These are phyloP conservation scores for Penicillium polonicum DNA, from an alignment of 2,329 filamentous ascomycete genomes.

Conservation along the genomic window DNA sequence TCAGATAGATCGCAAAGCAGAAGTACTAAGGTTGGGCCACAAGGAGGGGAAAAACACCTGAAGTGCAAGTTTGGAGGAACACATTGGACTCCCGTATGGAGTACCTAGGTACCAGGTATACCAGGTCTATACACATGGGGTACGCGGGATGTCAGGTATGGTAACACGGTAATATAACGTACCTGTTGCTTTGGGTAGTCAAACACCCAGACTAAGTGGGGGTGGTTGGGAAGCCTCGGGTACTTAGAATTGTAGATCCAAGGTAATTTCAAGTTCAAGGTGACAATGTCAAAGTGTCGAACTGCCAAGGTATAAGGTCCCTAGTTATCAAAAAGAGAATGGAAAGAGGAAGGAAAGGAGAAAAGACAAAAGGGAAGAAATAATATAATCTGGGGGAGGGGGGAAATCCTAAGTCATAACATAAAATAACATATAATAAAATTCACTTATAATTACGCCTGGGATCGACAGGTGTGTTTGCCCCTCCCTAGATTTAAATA, in stretches of 20 bases:
- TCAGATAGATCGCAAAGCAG: constrained; percentile 23
- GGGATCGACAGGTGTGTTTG: constrained; percentile 23
- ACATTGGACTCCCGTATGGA: too few relatives aligned
- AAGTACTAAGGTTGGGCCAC: constrained; percentile 12
- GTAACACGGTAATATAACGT: neutral
- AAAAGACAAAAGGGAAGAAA: neutral
- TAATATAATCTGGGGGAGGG: neutral
- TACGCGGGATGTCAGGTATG: neutral
- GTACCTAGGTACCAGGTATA: too few relatives aligned
- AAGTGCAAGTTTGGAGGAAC: constrained; percentile 3
- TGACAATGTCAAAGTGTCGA: too few relatives aligned
- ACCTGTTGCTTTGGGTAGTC: neutral
- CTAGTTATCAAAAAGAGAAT: neutral
- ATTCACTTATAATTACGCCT: constrained; percentile 4
- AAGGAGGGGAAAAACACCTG: constrained; percentile 9
- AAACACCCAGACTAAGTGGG: neutral
- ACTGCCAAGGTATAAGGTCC: neutral
- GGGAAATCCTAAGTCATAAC: neutral
- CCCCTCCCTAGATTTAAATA: constrained; percentile 22
- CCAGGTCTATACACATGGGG: neutral
- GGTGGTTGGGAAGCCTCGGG: neutral
- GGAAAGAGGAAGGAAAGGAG: neutral
- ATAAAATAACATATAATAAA: constrained; percentile 7
- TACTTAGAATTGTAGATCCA: neutral
- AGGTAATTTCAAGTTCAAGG: neutral